Percentiles rank a stretch among this genome's conserved stretches.
Conservation (phyloP, 441 rosid genomes). For the Adansonia rubrostipa region DNA sequence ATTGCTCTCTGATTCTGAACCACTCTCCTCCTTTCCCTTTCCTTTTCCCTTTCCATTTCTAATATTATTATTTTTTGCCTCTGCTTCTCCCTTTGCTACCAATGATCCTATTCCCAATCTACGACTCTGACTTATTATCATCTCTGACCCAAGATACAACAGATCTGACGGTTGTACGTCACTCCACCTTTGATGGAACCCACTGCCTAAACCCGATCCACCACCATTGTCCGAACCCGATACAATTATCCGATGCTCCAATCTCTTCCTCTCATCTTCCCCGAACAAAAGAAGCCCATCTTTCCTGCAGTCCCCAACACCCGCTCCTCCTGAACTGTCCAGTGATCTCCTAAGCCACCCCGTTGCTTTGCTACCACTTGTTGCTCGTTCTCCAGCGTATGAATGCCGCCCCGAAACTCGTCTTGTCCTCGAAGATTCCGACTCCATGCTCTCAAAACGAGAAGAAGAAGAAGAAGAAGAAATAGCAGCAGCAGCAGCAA, state of each 20-base stretch:
- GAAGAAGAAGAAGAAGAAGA: not conserved
- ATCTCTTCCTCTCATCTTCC: conserved; percentile 41
- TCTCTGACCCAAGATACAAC: conserved; percentile 66
- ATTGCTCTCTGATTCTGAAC: not conserved
- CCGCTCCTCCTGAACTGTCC: conserved; percentile 43
- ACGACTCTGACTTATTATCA: conserved; percentile 60
- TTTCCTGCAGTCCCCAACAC: conserved; percentile 59
- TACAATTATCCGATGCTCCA: conserved; percentile 74
- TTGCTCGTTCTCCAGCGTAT: conserved; percentile 62
- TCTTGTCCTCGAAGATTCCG: conserved; percentile 29
- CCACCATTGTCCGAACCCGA: conserved; percentile 34
- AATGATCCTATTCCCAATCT: conserved; percentile 33
- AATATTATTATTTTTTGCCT: not conserved
- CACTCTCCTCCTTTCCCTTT: not conserved
- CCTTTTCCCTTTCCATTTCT: not conserved
- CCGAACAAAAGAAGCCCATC: conserved; percentile 61
- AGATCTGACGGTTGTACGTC: conserved; percentile 81
- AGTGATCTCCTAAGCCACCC: conserved; percentile 55
- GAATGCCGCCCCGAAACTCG: conserved; percentile 82
- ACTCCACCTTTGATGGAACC: conserved; percentile 72
- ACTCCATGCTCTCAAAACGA: not conserved
- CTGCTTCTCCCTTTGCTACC: not conserved
- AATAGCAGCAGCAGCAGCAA: not conserved
- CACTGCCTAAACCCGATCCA: not conserved
- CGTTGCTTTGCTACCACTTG: conserved; percentile 23